Percentiles rank a stretch among this genome's conserved stretches.
phyloP scores from a whole-genome alignment of 2,329 filamentous ascomycete genomes.

The Fusarium torulosum region DNA sequence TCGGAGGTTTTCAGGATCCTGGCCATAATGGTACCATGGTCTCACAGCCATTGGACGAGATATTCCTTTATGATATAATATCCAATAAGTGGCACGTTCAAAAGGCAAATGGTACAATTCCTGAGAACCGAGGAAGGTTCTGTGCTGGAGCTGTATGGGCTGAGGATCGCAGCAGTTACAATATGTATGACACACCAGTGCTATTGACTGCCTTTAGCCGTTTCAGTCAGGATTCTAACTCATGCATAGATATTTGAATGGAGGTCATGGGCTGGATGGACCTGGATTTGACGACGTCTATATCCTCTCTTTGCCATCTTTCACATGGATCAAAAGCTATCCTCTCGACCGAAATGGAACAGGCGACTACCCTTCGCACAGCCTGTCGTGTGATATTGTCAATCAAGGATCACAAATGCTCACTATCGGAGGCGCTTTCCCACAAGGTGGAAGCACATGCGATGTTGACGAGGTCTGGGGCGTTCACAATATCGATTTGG shows the following conservation, averaged over 20 bases:
- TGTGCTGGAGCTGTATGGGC: conserved; percentile 13
- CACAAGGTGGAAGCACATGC: neutral
- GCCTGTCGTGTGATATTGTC: conserved; percentile 3
- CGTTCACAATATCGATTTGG: neutral
- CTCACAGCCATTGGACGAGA: neutral
- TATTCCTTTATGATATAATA: conserved; percentile 12
- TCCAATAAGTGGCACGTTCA: conserved; percentile 8
- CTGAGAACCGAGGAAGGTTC: neutral
- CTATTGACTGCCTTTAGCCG: no score
- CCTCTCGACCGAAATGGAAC: conserved; percentile 11
- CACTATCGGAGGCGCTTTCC: neutral
- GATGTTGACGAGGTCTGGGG: conserved; percentile 7
- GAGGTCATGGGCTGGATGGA: neutral
- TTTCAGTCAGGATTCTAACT: neutral
- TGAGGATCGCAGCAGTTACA: conserved; percentile 3
- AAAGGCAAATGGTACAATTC: neutral
- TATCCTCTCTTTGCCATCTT: neutral
- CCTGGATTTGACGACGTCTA: conserved; percentile 11
- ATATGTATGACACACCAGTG: neutral
- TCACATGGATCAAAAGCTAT: conserved; percentile 9
- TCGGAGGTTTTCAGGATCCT: neutral
- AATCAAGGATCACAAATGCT: conserved; percentile 10
- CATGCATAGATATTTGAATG: neutral
- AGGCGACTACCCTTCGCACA: conserved; percentile 7
- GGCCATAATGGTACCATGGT: conserved; percentile 3